Base-by-base conservation (phyloP, 2,329 filamentous ascomycete species). In the Penicillium freii region DNA sequence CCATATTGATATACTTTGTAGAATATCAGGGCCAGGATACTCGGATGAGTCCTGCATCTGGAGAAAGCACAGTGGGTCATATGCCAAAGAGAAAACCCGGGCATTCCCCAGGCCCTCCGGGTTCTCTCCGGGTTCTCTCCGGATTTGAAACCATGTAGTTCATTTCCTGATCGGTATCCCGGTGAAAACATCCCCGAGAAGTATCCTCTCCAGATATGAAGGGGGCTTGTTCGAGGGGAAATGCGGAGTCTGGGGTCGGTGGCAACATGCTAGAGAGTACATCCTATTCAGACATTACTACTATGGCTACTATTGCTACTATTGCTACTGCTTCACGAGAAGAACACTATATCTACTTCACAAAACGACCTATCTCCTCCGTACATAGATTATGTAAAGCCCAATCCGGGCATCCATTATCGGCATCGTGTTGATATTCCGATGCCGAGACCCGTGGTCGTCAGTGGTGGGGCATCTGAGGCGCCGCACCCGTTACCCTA, bases 111-210 rank as follows among this genome's bases (percentile, higher is more conserved):
- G 56, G 52, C 44, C 31, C 31, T 33, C 29, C 43, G 43, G 43
- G 5, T 36, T 29, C 15, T 42, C 51, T 47, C 51, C 51, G 51
- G 42, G 23, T 40, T 47, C 34, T 56, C 59, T 66, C 63, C 63
- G 49, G 58, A 62, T 45, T 34, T 36, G 33, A 34, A 23, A 36
- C 11, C 31, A 2, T 15, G 40, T 36, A 52, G 36, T 1, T 56
- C 54, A 61, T 62, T 62, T 50, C 63, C 63, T 42, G 31, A 61
- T 66, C 40, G 38, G 61, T 58, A 33, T 59, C 43, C 56, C 64
- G 64, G 64, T 66, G 64, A 64, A 48, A 44, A 23, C 25, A 46
- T 55, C 45, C 39, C 54, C 54, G 34, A 44, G 25, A 8, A 38
- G 3, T 53, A n/a, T 19, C 47, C 51, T 44, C 47, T 45, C 54